Base-by-base conservation (phyloP, 805 yeast genomes). In the Candida arabinofermentans region DNA sequence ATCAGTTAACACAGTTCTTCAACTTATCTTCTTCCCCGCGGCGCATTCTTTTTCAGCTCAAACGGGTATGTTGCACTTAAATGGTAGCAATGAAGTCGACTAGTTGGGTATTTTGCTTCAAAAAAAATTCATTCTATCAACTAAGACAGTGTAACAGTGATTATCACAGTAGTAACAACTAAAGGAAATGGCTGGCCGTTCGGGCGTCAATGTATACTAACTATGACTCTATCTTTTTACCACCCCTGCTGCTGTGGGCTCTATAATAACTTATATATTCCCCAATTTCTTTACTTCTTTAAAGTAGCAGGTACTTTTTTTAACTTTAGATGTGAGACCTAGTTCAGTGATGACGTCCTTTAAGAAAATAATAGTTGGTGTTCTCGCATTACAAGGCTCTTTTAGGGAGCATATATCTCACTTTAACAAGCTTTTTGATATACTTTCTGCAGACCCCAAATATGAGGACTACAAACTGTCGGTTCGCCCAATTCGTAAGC, bases 311-410 rank as follows among this genome's bases (percentile, higher is more conserved):
- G n/a, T n/a, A n/a, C n/a, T n/a, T n/a, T n/a, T n/a, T n/a, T n/a
- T n/a, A n/a, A n/a, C n/a, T n/a, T n/a, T n/a, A n/a, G n/a, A n/a
- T n/a, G n/a, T n/a, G n/a, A n/a, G n/a, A n/a, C n/a, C n/a, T n/a
- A n/a, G n/a, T n/a, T n/a, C n/a, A n/a, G n/a, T n/a, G n/a, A 40
- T 43, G 43, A 34, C 42, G 14, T n/a, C 6, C 8, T 16, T 16
- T 30, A 36, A 19, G 8, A 22, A 31, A 4, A 18, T 60, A 13
- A 58, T 54, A 3, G 68, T 85, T 9, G 95, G 95, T 3, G 89
- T 86, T 1, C 61, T 86, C 39, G 86, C 91, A 0, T 69, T 85
- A 16, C 95, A 85, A 57, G 95, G 95, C 5, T 90, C 93, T 0
- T 86, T 83, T 55, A 58, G 65, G 14, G 95, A 85, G 54, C 95